Percentiles rank a stretch among this genome's conserved stretches.
phyloP scores from a whole-genome alignment of 805 yeast species.

The Brettanomyces bruxellensis region DNA sequence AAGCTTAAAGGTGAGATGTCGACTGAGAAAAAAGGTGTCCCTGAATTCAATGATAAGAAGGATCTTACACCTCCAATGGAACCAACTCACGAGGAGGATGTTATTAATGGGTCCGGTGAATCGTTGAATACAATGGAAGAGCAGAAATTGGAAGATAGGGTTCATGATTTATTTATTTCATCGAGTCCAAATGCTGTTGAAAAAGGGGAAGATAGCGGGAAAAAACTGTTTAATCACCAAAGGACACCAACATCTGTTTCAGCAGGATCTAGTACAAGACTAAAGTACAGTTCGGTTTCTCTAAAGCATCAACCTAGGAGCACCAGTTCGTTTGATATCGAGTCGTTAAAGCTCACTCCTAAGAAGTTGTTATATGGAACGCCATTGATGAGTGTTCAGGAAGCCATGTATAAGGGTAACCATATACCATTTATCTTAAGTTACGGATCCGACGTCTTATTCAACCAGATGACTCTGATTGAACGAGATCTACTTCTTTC shows the following conservation, averaged over 20 bases:
- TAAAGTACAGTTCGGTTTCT: conserved; percentile 3
- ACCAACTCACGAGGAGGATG: background rate
- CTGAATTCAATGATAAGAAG: conserved; percentile 2
- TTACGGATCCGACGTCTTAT: conserved; percentile 56
- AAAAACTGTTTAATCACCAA: background rate
- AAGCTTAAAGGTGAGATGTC: conserved; percentile 63
- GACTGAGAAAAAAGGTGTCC: conserved; percentile 1
- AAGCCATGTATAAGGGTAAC: conserved; percentile 34
- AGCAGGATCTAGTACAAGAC: background rate
- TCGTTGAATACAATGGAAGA: conserved; percentile 17
- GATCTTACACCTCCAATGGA: background rate
- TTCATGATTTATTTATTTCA: conserved; percentile 25
- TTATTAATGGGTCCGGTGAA: background rate
- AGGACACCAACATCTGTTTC: background rate
- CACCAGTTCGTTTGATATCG: conserved; percentile 20
- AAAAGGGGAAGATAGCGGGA: background rate
- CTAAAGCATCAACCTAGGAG: conserved; percentile 5
- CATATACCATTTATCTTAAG: conserved; percentile 82
- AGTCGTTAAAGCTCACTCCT: conserved; percentile 21
- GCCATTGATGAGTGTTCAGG: conserved; percentile 24
- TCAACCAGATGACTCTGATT: conserved; percentile 77
- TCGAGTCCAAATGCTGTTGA: conserved; percentile 11
- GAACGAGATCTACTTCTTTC: conserved; percentile 79
- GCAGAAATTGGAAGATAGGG: conserved; percentile 22
- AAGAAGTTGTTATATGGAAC: conserved; percentile 10